These are phyloP conservation scores for Pichia scutulata DNA, from an alignment of 805 yeast genomes.

Conservation along the genomic window DNA sequence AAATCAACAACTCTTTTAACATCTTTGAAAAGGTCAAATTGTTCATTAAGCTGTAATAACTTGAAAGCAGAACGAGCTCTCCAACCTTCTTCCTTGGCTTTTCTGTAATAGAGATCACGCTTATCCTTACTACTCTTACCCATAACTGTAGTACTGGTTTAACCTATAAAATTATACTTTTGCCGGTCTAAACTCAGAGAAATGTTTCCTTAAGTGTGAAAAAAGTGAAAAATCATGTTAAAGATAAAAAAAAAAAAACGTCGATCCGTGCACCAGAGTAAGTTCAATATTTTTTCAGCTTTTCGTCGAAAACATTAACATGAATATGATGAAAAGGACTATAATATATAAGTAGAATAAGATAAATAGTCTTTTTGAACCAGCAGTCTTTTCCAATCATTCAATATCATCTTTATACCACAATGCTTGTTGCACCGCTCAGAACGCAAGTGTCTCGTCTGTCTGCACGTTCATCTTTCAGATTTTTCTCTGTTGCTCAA, in stretches of 20 bases:
- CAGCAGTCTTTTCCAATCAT: too few species aligned
- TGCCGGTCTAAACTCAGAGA: neutral
- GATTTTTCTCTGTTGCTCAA: constrained; percentile 1
- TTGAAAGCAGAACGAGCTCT: constrained; percentile 96
- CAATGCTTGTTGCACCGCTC: neutral
- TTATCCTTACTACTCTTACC: constrained; percentile 94
- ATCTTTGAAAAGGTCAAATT: constrained; percentile 71
- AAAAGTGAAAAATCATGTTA: neutral
- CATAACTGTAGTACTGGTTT: constrained; percentile 36
- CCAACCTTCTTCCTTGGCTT: constrained; percentile 98
- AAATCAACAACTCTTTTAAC: constrained; percentile 85
- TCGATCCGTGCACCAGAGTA: neutral
- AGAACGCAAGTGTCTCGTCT: neutral
- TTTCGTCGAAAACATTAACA: neutral
- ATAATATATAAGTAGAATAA: too few species aligned
- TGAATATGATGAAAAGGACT: neutral
- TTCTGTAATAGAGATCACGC: constrained; percentile 83
- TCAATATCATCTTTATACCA: neutral
- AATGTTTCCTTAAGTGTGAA: neutral
- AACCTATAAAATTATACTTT: neutral
- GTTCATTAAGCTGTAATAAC: constrained; percentile 81
- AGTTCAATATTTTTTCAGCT: neutral
- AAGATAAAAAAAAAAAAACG: neutral
- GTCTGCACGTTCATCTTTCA: neutral
- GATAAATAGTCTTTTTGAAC: too few species aligned